Base-by-base conservation (phyloP, 139 green algal genomes). In the Tetradesmus lagerheimii region DNA sequence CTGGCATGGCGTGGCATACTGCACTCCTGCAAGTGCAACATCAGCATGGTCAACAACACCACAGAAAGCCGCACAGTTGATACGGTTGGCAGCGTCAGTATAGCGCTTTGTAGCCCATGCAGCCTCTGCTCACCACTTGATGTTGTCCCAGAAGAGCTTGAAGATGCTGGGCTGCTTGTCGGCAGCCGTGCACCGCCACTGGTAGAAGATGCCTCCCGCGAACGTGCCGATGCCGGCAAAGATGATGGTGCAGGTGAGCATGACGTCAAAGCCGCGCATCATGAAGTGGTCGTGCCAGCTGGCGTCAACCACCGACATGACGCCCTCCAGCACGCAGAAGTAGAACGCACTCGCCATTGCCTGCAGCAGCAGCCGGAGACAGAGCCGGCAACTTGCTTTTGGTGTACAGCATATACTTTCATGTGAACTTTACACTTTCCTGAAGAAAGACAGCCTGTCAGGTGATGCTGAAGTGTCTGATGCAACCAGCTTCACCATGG, bases 331-430 rank as follows among this genome's bases (percentile, higher is more conserved):
- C 37, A 89, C 15, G 29, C 18, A 34, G 27, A 76, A 76, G 35
- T 84, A 84, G 85, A 89, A 83, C 8, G 85, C 85, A 34, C 23
- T 35, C 11, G 35, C 85, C 85, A 89, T 89, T 9, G 85, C 85
- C 57, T 86, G 77, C 77, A 43, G 74, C 16, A n/a, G 57, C 57
- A 71, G 25, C 25, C 50, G 31, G 25, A 9, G 23, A 11, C 57
- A 71, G 57, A n/a, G n/a, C n/a, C n/a, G n/a, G n/a, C n/a, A n/a
- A n/a, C n/a, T n/a, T n/a, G n/a, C n/a, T n/a, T n/a, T n/a, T n/a
- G n/a, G n/a, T n/a, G n/a, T n/a, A n/a, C n/a, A n/a, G n/a, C n/a
- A n/a, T n/a, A n/a, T n/a, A n/a, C n/a, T n/a, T n/a, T n/a, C n/a
- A n/a, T n/a, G n/a, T n/a, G n/a, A n/a, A n/a, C n/a, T n/a, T n/a